Evolutionary conservation across 164 flowering plant species (phyloP).

Genomic region (Stephania yunnanensis): DNA sequence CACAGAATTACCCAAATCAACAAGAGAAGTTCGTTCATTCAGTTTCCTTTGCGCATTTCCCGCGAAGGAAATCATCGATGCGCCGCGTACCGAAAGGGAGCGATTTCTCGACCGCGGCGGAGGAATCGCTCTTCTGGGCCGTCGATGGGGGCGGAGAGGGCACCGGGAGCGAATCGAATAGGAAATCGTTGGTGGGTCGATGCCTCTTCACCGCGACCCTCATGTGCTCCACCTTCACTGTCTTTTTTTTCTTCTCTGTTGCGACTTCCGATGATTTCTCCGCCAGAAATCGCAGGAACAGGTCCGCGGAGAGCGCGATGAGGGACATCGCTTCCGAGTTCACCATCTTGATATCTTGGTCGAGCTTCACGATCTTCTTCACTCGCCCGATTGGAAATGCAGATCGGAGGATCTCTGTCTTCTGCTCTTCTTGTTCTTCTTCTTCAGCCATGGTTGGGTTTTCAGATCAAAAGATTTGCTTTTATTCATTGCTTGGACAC

Average conservation of each 20-base stretch:
- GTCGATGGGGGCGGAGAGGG: not conserved
- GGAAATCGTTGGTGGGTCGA: slow-evolving; percentile 70
- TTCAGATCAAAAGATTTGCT: not conserved
- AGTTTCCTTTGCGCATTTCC: slow-evolving; percentile 28
- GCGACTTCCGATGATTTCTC: slow-evolving; percentile 53
- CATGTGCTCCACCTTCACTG: slow-evolving; percentile 57
- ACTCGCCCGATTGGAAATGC: slow-evolving; percentile 55
- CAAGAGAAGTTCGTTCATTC: not conserved
- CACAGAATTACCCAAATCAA: too few relatives aligned
- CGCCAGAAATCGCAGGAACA: slow-evolving; percentile 70
- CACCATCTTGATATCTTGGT: slow-evolving; percentile 60
- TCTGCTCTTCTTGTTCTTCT: slow-evolving; percentile 12
- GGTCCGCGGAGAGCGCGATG: slow-evolving; percentile 52
- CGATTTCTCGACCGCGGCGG: slow-evolving; percentile 30
- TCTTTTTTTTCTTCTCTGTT: slow-evolving; percentile 64
- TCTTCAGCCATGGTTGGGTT: slow-evolving; percentile 28
- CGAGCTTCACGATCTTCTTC: slow-evolving; percentile 73
- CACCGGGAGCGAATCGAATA: slow-evolving; percentile 74
- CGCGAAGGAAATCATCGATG: slow-evolving; percentile 56
- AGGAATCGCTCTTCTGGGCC: slow-evolving; percentile 6
- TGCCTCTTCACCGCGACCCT: slow-evolving; percentile 58
- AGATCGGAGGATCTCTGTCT: slow-evolving; percentile 18
- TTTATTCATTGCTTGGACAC: not conserved
- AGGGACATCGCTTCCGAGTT: slow-evolving; percentile 73
- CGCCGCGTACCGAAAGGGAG: slow-evolving; percentile 50